These are phyloP conservation scores for Zymoseptoria tritici DNA, from an alignment of 2,329 filamentous ascomycete genomes.

Conservation along the genomic window DNA sequence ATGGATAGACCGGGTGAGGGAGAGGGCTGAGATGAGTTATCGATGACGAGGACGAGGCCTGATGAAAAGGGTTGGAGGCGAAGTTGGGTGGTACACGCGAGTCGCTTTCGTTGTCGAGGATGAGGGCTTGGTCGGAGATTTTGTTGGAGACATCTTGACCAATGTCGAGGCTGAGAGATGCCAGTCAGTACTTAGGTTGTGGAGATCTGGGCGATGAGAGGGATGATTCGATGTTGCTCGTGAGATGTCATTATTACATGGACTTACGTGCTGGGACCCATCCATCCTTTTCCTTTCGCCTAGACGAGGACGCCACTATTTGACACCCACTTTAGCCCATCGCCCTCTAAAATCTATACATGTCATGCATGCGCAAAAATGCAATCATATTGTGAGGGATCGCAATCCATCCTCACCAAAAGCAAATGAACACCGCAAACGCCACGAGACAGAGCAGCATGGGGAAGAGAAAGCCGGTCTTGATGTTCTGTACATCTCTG, in stretches of 20 bases:
- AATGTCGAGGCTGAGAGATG: not conserved
- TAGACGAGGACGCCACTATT: not conserved
- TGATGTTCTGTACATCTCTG: not conserved
- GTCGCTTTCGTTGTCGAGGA: not conserved
- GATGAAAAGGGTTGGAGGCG: not conserved
- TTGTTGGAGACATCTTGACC: not conserved
- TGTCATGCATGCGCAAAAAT: not conserved
- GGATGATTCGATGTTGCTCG: not conserved
- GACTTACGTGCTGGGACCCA: not conserved
- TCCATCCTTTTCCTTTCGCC: not conserved
- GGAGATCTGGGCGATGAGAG: not conserved
- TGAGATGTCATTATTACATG: not conserved
- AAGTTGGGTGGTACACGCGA: not conserved
- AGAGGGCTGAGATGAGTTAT: not conserved
- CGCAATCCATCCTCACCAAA: slow-evolving; percentile 4
- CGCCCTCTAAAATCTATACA: not conserved
- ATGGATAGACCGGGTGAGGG: not conserved
- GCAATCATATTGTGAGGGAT: not conserved
- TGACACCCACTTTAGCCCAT: not conserved
- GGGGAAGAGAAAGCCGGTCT: too few species aligned
- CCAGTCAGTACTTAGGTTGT: not conserved
- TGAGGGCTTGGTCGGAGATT: not conserved
- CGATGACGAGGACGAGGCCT: not conserved
- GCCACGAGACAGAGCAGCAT: not conserved
- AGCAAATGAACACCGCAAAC: not conserved